Evolutionary conservation across 495 filamentous ascomycete species (phyloP), one percentile per base, ranked within the genome.

Genomic region (Talaromyces borbonicus): DNA sequence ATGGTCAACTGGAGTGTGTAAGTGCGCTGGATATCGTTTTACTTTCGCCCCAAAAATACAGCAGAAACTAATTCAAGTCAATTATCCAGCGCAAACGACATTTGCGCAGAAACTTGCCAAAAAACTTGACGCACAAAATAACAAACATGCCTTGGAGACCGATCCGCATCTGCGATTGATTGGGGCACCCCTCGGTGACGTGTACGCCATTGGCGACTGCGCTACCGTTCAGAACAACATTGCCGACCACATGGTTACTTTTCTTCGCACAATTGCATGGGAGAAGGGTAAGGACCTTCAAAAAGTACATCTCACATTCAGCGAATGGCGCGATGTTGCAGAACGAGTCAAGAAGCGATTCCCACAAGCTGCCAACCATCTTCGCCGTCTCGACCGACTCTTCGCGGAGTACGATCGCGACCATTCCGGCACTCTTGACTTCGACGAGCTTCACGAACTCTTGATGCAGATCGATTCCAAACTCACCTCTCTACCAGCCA

Each of bases 181-280:
- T 53, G 93, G 93, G 27, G 82, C 93, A 0, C 93, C 92, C 0
- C 69, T 97, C 0, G 92, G 93, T 30, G 92, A 96, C 55, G 87
- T 99, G 24, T 99, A 99, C 59, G 87, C 87, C 38, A 86, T 99
- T 43, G 93, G 93, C n/a, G 93, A 99, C 63, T 96, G 92, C 67
- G 69, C 84, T 9, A 97, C 92, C 0, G 93, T 97, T 0, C 93
- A 97, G 55, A 97, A 97, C 69, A 97, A 97, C 56, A 67, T 95
- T 5, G 84, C 87, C 18, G 82, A 85, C 49, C 81, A 95, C 68
- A 79, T 97, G 51, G 71, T 94, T 38, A 76, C 76, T 12, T 97
- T 97, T 66, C 72, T 98, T 6, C 88, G 89, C 48, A 89, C 79
- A 4, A 74, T 94, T 11, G 89, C 92, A 22, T 96, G 85, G 83